Evolutionary conservation across 352 stramenopile species (phyloP).

Genomic region (Globisporangium cystogenes): DNA sequence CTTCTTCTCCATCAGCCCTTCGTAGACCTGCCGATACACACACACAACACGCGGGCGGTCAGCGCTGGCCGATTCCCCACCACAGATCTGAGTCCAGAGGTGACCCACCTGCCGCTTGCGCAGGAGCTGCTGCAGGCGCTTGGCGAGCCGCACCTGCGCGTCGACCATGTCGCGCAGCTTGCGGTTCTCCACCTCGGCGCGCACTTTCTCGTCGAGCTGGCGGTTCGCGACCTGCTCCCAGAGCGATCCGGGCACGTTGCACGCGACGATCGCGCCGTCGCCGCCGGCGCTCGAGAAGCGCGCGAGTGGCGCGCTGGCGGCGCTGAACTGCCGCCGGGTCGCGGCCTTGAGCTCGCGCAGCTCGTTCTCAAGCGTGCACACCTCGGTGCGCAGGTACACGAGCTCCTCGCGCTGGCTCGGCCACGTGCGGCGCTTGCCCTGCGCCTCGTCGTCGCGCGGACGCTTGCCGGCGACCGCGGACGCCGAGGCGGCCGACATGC

Average conservation of each 20-base stretch:
- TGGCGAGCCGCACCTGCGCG: constrained; percentile 12
- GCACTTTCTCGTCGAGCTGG: constrained; percentile 15
- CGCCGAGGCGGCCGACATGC: neutral
- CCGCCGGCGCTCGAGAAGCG: constrained; percentile 5
- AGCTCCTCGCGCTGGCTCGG: constrained; percentile 16
- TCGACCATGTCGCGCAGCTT: constrained; percentile 16
- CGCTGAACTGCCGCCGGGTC: constrained; percentile 10
- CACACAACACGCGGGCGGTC: neutral
- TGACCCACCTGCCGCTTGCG: constrained; percentile 12
- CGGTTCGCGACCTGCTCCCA: constrained; percentile 18
- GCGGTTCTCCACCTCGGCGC: constrained; percentile 13
- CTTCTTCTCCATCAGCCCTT: constrained; percentile 10
- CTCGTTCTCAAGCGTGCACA: constrained; percentile 15
- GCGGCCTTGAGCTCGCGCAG: constrained; percentile 13
- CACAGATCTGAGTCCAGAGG: neutral
- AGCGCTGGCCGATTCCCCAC: neutral
- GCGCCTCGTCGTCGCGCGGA: constrained; percentile 2
- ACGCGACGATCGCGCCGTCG: constrained; percentile 6
- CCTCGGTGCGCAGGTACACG: constrained; percentile 12
- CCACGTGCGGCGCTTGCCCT: constrained; percentile 9
- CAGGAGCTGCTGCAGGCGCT: constrained; percentile 12
- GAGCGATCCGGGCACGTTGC: constrained; percentile 10
- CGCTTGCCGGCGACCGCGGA: neutral
- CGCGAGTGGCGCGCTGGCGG: constrained; percentile 1
- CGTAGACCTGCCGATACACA: constrained; percentile 6